Evolutionary conservation across 108 stramenopile genomes (phyloP), one percentile per base, ranked within the genome.

Genomic region (Nitzschia putrida): DNA sequence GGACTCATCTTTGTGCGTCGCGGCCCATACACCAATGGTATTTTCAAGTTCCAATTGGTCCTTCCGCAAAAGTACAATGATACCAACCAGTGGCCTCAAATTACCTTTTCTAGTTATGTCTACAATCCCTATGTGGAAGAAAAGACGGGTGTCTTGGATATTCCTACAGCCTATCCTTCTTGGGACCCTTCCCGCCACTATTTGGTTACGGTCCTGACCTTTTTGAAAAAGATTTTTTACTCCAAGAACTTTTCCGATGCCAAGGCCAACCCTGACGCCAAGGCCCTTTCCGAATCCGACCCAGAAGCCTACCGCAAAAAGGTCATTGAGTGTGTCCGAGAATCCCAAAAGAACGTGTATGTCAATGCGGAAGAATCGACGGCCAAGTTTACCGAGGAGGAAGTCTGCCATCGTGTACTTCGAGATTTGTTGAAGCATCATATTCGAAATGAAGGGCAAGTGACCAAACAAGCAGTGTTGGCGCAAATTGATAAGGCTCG

Each of bases 171-270:
- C 63, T 95, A 89, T 53, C 92, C 94, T 7, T 68, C 63, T 59
- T 98, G 97, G 97, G 89, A 93, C 52, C 92, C 94, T 5, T 80
- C 80, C 20, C 80, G 80, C 21, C 96, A 97, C 66, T 98, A 85
- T 79, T 70, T 98, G 57, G 88, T 95, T 25, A 96, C 95, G 12
- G 95, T 91, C 21, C 73, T 98, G 75, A 97, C 97, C n/a, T 93
- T 88, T 82, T 68, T 98, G 59, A 98, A 98, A 80, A 94, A 94
- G 76, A 95, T 97, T 58, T 98, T 98, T 83, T 98, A 97, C 74
- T 71, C 90, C 72, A 98, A 95, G 58, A 80, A 79, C 57, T 89
- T 89, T 78, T 76, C 80, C 8, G 75, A 85, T 72, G 83, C 84
- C 9, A 74, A 73, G 39, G 89, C 92, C 23, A 91, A 94, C 68